Evolutionary conservation across 2,329 filamentous ascomycete genomes (phyloP), one percentile per base, ranked within the genome.

Genomic region (Pseudogymnoascus sp.): DNA sequence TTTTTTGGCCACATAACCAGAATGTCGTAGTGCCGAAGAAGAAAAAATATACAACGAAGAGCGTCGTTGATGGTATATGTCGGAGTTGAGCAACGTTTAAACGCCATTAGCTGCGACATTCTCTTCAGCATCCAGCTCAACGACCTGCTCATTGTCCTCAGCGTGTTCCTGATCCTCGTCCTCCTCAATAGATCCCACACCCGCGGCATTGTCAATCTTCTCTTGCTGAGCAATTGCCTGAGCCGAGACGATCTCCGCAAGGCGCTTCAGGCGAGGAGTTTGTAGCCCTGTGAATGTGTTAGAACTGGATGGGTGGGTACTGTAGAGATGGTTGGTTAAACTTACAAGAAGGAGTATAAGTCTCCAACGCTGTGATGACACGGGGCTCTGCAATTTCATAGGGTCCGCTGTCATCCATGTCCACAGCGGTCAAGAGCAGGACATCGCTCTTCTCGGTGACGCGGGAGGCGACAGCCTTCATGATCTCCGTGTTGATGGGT

Each of bases 371-470:
- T 3, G 93, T 97, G 72, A 99, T 99, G 62, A 91, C 90, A 74
- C 95, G 86, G 29, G 95, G 95, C 77, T 99, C 95, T 12, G 95
- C 95, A 75, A 99, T 99, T 77, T 97, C 95, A 73, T 99, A 99
- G 26, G 93, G 95, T 23, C 95, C 95, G 71, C 91, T 96, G 78
- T 99, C 95, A 73, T 99, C 95, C 93, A 99, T 97, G 75, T 99
- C 95, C 65, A 99, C 93, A 60, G 95, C 92, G 64, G 93, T 89
- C 57, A 99, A 82, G 64, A 99, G 85, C 62, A 99, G 83, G 2
- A 97, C 93, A 71, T 97, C 95, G 71, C 92, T 96, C 86, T 99
- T 99, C 79, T 99, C 95, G 1, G 93, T 97, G 57, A 99, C 95
- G 62, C 93, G 85, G 40, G 92, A 96, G 6, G 96, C 95, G 62